phyloP scores from a whole-genome alignment of 2,329 filamentous ascomycete genomes.

The Fonsecaea pedrosoi region DNA sequence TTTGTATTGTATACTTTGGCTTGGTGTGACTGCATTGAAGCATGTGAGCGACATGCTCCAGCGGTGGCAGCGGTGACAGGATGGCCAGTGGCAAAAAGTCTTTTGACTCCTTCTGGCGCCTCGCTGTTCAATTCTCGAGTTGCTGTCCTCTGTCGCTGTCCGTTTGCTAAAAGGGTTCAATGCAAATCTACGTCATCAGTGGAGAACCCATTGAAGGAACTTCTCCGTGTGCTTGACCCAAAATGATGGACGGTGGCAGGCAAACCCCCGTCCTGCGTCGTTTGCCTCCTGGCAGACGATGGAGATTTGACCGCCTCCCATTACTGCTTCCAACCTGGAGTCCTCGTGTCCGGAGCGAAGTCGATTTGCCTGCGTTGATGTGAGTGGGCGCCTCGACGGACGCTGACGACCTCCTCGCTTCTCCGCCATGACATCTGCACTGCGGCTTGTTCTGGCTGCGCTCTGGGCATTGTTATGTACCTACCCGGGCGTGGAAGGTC shows the following conservation, averaged over 20 bases:
- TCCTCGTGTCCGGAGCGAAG: not conserved
- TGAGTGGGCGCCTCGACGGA: constrained; percentile 9
- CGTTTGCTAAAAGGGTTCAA: not conserved
- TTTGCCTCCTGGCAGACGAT: not conserved
- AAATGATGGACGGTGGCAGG: not conserved
- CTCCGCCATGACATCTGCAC: constrained; percentile 8
- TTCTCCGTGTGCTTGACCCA: not conserved
- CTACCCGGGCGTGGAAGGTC: constrained; percentile 12
- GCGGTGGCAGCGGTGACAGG: not conserved
- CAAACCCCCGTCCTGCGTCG: not conserved
- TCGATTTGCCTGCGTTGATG: not conserved
- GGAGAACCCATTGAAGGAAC: not conserved
- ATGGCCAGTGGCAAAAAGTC: not conserved
- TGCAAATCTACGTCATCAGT: constrained; percentile 11
- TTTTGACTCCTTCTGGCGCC: not conserved
- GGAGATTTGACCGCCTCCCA: not conserved
- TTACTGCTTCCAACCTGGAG: not conserved
- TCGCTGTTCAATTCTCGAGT: not conserved
- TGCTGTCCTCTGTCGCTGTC: not conserved
- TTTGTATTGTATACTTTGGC: not conserved
- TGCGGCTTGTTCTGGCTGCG: constrained; percentile 3
- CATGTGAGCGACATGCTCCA: not conserved
- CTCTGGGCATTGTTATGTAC: constrained; percentile 17
- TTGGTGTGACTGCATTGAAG: not conserved
- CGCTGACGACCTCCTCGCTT: constrained; percentile 4